These are phyloP conservation scores for Botrytis galanthina DNA, from an alignment of 2,329 filamentous ascomycete species.

Conservation along the genomic window DNA sequence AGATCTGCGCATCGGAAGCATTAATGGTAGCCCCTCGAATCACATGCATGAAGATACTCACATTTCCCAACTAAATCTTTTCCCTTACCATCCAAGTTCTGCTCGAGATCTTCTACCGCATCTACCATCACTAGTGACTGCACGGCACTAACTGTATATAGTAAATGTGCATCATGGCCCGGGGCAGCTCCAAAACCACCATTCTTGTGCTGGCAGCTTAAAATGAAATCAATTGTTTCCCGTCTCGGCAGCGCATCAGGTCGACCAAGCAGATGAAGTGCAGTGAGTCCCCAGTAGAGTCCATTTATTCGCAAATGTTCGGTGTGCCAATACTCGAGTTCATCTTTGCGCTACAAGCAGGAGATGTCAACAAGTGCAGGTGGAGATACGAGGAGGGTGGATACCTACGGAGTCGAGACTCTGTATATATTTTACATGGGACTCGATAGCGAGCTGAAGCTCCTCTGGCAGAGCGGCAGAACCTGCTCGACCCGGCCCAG, in stretches of 20 bases:
- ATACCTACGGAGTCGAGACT: conserved; percentile 76
- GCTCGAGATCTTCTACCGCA: conserved; percentile 79
- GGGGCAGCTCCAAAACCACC: conserved; percentile 94
- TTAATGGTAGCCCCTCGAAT: conserved; percentile 22
- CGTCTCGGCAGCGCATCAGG: conserved; percentile 78
- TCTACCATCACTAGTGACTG: conserved; percentile 88
- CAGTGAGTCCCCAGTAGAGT: conserved; percentile 92
- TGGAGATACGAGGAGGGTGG: conserved; percentile 26
- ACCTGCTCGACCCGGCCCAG: conserved; percentile 36
- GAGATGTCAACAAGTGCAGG: conserved; percentile 36
- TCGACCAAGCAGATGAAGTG: conserved; percentile 78
- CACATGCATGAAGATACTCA: conserved; percentile 49
- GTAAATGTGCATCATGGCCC: conserved; percentile 91
- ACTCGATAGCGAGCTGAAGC: conserved; percentile 40
- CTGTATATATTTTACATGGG: conserved; percentile 89
- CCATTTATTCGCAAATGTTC: conserved; percentile 95
- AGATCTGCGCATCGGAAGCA: conserved; percentile 56
- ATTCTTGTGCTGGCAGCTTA: conserved; percentile 84
- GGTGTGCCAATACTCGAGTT: conserved; percentile 96
- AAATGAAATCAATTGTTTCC: conserved; percentile 85
- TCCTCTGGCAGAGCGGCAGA: conserved; percentile 33
- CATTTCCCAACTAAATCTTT: conserved; percentile 75
- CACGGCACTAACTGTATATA: conserved; percentile 92
- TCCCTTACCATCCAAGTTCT: conserved; percentile 48
- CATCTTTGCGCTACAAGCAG: conserved; percentile 69